Percentiles rank a stretch among this genome's conserved stretches.
These are phyloP conservation scores for Dothiorella sarmentorum DNA, from an alignment of 2,329 filamentous ascomycete species.

Conservation along the genomic window DNA sequence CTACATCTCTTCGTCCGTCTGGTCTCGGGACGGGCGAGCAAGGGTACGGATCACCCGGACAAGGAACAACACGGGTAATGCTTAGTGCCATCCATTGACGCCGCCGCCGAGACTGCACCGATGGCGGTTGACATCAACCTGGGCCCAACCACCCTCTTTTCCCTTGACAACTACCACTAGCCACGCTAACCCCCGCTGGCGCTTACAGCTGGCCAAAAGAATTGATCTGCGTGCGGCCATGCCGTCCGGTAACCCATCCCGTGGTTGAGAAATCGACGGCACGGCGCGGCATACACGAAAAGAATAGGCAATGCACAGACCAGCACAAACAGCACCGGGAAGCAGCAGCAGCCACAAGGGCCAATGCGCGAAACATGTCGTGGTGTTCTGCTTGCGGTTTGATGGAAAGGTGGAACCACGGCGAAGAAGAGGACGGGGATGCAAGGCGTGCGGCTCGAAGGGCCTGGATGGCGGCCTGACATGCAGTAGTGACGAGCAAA, in stretches of 20 bases:
- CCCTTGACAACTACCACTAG: too few relatives aligned
- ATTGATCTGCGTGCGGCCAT: background rate
- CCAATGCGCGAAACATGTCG: background rate
- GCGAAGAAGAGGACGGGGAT: background rate
- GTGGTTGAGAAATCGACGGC: too few relatives aligned
- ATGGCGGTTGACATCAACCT: too few relatives aligned
- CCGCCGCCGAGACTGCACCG: too few relatives aligned
- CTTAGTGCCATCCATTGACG: background rate
- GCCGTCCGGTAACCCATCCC: too few relatives aligned
- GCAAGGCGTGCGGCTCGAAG: background rate
- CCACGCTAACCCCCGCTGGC: background rate
- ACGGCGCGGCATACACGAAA: too few relatives aligned
- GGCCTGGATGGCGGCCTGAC: background rate
- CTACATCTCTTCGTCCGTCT: too few relatives aligned
- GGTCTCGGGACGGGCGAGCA: too few relatives aligned
- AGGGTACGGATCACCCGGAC: slow-evolving; percentile 1
- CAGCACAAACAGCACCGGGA: too few relatives aligned
- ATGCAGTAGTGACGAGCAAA: background rate
- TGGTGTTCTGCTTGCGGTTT: background rate
- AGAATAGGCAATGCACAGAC: too few relatives aligned
- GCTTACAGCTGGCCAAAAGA: too few relatives aligned
- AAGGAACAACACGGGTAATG: background rate
- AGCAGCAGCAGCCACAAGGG: background rate
- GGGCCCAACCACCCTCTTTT: background rate
- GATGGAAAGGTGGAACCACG: background rate